Evolutionary conservation across 768 basidiomycete genomes (phyloP).

Genomic region (Leccinum boreale): DNA sequence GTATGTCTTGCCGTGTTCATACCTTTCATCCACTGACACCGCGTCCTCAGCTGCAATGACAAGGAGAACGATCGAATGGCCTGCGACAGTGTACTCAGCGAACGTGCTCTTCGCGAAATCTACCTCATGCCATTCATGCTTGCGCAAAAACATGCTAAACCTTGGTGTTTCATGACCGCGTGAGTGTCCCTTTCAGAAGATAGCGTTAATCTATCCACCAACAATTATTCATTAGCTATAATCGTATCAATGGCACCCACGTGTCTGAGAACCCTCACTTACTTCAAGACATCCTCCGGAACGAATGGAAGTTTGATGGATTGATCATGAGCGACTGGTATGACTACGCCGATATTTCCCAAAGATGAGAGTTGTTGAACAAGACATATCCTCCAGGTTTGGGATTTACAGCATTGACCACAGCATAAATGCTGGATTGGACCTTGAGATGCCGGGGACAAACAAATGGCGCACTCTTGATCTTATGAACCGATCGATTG

Average conservation of each 20-base stretch:
- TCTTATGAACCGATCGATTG: conserved; percentile 57
- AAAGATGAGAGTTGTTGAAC: not conserved
- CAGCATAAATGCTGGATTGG: conserved; percentile 70
- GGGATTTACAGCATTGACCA: conserved; percentile 66
- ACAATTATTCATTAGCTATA: conserved; percentile 43
- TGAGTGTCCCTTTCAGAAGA: conserved; percentile 33
- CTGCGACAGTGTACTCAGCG: conserved; percentile 50
- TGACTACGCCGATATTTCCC: not conserved
- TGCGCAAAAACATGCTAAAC: conserved; percentile 46
- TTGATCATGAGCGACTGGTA: conserved; percentile 84
- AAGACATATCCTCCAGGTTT: conserved; percentile 44
- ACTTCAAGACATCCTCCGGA: conserved; percentile 58
- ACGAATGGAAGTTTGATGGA: conserved; percentile 75
- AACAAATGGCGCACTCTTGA: conserved; percentile 77
- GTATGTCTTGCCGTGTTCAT: conserved; percentile 33
- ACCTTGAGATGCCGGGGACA: conserved; percentile 76
- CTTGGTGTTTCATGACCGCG: conserved; percentile 62
- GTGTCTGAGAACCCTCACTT: conserved; percentile 62
- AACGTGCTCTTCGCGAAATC: conserved; percentile 54
- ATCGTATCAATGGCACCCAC: conserved; percentile 75
- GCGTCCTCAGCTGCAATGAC: conserved; percentile 58
- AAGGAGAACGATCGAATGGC: conserved; percentile 75
- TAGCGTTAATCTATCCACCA: not conserved
- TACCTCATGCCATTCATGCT: conserved; percentile 65
- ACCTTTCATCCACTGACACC: not conserved